Evolutionary conservation across 257 asterid species (phyloP), one percentile per base, ranked within the genome.

Genomic region (Ilex aquifolium): DNA sequence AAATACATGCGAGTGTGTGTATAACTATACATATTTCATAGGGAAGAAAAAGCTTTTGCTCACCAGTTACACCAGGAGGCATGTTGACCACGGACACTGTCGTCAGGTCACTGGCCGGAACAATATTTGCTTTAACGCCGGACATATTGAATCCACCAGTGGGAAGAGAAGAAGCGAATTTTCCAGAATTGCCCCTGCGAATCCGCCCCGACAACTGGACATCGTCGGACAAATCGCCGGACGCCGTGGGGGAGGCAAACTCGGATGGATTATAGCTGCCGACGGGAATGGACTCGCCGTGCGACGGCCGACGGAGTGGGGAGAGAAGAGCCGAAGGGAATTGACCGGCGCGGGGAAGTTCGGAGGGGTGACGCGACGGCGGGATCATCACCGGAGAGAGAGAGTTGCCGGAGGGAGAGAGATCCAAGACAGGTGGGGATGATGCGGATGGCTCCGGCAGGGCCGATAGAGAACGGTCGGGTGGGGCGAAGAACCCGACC

Each of bases 361-460:
- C 86, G n/a, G 75, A 73, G 36, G 70, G 60, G 58, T 77, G 85
- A 52, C 95, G 92, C 17, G 96, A 86, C 51, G 85, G 97, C 3
- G 96, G 93, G 68, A 93, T 93, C 99, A 89, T 93, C 9, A 90
- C 89, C 5, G 95, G 97, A 36, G 96, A 87, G 39, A 90, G 70
- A 44, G 96, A 79, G 79, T 83, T 85, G 40, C 88, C 87, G 62
- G 90, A 67, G 29, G 95, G 88, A 8, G 95, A 80, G 21, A 68
- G 54, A 5, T 64, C 73, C 40, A 89, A 76, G 9, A 65, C 62
- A 10, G 80, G 83, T 2, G 91, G 84, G 10, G 90, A 77, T 5
- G 87, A 61, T 2, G 86, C 63, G 10, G 31, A 46, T 10, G 86
- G 90, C 54, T 59, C 76, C 44, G 82, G 76, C 13, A 88, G 98